Percentiles rank a stretch among this genome's conserved stretches.
These are phyloP conservation scores for Fusarium sp. DNA, from an alignment of 2,329 filamentous ascomycete species.

Conservation along the genomic window DNA sequence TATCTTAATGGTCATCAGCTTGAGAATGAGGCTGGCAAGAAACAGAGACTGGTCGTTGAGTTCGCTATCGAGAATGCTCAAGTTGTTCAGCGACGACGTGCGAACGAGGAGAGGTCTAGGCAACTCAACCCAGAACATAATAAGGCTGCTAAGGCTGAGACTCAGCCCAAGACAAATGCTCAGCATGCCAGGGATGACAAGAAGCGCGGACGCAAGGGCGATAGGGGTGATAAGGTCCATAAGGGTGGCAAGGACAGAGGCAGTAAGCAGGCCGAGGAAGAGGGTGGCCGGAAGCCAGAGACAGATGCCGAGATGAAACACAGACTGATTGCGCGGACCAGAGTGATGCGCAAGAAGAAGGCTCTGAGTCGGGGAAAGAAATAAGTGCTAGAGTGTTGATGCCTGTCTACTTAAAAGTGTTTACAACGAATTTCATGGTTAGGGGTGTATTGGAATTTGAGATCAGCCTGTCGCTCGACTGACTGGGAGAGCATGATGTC, in stretches of 20 bases:
- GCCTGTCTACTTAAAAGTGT: conserved; percentile 27
- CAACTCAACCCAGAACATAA: conserved; percentile 38
- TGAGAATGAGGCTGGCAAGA: conserved; percentile 73
- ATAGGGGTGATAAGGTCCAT: conserved; percentile 19
- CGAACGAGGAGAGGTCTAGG: conserved; percentile 48
- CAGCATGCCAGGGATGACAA: conserved; percentile 34
- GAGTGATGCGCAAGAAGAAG: conserved; percentile 79
- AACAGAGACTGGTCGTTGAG: conserved; percentile 90
- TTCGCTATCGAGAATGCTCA: conserved; percentile 99
- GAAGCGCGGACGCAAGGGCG: conserved; percentile 28
- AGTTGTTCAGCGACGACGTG: conserved; percentile 79
- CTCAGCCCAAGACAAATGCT: conserved; percentile 25
- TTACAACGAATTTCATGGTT: conserved; percentile 7
- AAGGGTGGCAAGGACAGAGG: conserved; percentile 3
- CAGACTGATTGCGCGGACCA: conserved; percentile 86
- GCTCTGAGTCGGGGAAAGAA: conserved; percentile 49
- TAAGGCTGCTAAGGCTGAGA: conserved; percentile 29
- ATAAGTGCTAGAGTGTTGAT: conserved; percentile 32
- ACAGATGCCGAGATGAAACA: conserved; percentile 62
- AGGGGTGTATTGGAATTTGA: conserved; percentile 1
- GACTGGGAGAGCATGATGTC: neutral
- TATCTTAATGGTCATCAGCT: conserved; percentile 86
- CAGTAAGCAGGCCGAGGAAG: conserved; percentile 7
- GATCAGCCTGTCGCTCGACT: neutral
- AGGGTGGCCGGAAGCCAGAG: conserved; percentile 48